Percentiles rank a stretch among this genome's conserved stretches.
phyloP scores from a whole-genome alignment of 2,329 filamentous ascomycete species.

The Orbilia javanica region DNA sequence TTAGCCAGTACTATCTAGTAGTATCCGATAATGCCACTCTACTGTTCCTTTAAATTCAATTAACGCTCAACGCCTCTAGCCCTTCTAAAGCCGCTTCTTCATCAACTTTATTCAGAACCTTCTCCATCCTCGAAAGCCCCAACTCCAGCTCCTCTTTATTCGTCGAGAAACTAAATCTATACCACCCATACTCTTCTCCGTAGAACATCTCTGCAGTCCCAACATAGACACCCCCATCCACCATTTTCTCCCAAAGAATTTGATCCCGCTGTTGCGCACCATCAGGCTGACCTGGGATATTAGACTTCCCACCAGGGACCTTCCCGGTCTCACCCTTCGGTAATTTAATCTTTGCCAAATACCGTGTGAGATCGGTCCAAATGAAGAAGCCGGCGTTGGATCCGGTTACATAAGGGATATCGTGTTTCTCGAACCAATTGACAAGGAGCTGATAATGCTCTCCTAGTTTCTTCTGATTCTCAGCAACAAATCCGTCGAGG shows the following conservation, averaged over 20 bases:
- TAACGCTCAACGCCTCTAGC: conserved; percentile 16
- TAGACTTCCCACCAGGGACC: conserved; percentile 40
- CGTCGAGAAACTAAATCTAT: conserved; percentile 62
- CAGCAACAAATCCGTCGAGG: conserved; percentile 66
- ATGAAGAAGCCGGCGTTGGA: conserved; percentile 73
- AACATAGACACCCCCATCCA: conserved; percentile 65
- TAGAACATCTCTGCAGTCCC: conserved; percentile 64
- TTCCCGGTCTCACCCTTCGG: conserved; percentile 47
- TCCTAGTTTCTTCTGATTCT: conserved; percentile 67
- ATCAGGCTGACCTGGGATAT: conserved; percentile 43
- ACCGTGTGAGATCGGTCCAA: conserved; percentile 68
- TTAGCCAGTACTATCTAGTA: too few species aligned
- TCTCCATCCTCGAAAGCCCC: conserved; percentile 54
- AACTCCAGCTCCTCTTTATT: conserved; percentile 61
- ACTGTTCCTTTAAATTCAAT: neutral
- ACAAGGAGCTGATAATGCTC: conserved; percentile 66
- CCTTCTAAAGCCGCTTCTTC: conserved; percentile 25
- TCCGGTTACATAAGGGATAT: conserved; percentile 68
- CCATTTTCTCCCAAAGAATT: conserved; percentile 64
- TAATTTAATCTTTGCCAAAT: conserved; percentile 39
- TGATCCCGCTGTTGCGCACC: conserved; percentile 60
- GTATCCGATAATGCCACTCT: neutral
- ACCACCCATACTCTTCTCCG: conserved; percentile 66
- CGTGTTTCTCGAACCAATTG: conserved; percentile 65
- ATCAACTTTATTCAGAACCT: conserved; percentile 47